These are phyloP conservation scores for Daedaleopsis sinensis DNA, from an alignment of 768 basidiomycete genomes.

Conservation along the genomic window DNA sequence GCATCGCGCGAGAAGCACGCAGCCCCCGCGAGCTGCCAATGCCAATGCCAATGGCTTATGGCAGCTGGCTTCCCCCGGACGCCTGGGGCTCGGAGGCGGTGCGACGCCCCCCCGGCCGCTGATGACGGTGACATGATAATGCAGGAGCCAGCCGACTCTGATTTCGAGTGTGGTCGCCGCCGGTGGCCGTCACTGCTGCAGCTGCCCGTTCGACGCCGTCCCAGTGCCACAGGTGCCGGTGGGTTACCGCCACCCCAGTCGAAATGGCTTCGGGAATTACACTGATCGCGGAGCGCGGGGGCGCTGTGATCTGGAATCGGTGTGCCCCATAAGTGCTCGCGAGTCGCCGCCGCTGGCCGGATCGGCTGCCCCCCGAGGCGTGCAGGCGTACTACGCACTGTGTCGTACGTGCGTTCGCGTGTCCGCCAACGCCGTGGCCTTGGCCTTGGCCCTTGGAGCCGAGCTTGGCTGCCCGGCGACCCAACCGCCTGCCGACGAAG, in stretches of 20 bases:
- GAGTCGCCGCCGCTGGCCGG: not conserved
- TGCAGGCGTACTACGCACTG: no score
- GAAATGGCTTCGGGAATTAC: conserved; percentile 19
- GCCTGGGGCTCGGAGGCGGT: not conserved
- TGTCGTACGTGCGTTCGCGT: no score
- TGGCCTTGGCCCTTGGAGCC: not conserved
- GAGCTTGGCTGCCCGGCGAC: not conserved
- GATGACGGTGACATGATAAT: not conserved
- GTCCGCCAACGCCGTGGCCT: no score
- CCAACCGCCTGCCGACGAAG: not conserved
- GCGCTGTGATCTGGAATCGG: conserved; percentile 3
- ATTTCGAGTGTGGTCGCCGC: not conserved
- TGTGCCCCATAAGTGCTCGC: not conserved
- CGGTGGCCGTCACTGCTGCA: not conserved
- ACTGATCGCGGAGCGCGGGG: conserved; percentile 10
- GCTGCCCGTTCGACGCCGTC: not conserved
- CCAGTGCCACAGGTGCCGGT: not conserved
- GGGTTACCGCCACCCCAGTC: conserved; percentile 16
- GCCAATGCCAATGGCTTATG: no score
- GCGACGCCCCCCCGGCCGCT: not conserved
- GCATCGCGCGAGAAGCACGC: not conserved
- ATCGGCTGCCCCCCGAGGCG: not conserved
- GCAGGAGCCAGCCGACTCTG: not conserved
- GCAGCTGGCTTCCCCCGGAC: not conserved
- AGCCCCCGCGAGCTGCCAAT: not conserved